Evolutionary conservation across 257 asterid species (phyloP).

Genomic region (Nicotiana sylvestris): DNA sequence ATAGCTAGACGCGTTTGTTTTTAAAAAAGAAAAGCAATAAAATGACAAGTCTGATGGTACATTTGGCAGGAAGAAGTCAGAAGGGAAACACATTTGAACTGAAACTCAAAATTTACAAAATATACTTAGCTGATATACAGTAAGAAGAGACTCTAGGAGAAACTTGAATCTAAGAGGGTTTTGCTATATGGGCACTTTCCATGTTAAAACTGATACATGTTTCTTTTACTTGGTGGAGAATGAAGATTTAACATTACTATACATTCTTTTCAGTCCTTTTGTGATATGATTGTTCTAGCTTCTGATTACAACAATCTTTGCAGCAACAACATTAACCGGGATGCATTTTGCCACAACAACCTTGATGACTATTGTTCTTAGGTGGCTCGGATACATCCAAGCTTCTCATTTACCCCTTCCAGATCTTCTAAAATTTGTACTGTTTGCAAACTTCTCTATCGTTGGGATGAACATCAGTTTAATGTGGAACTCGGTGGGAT

Average conservation of each 20-base stretch:
- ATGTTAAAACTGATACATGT: neutral
- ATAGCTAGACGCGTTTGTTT: neutral
- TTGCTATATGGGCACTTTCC: neutral
- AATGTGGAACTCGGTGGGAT: slow-evolving; percentile 99
- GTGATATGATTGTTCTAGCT: slow-evolving; percentile 12
- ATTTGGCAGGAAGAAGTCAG: neutral
- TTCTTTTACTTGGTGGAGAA: neutral
- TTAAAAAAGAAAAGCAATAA: neutral
- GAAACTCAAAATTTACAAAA: neutral
- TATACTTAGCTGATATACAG: neutral
- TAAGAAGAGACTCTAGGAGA: neutral
- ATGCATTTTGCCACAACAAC: slow-evolving; percentile 95
- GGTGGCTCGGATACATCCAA: slow-evolving; percentile 97
- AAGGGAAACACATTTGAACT: neutral
- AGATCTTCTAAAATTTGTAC: slow-evolving; percentile 80
- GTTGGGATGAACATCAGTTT: slow-evolving; percentile 99
- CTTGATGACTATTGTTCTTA: slow-evolving; percentile 84
- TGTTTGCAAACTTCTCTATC: slow-evolving; percentile 93
- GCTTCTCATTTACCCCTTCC: slow-evolving; percentile 77
- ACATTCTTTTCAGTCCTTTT: neutral
- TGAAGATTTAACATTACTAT: neutral
- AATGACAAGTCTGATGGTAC: neutral
- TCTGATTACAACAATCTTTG: slow-evolving; percentile 36
- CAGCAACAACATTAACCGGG: slow-evolving; percentile 98
- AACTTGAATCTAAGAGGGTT: neutral